A percentile compares a stretch with the other conserved stretches of the same genome.
Evolutionary conservation across 1,284 basidiomycete species (phyloP).

Genomic region (Quambalaria eucalypti): DNA sequence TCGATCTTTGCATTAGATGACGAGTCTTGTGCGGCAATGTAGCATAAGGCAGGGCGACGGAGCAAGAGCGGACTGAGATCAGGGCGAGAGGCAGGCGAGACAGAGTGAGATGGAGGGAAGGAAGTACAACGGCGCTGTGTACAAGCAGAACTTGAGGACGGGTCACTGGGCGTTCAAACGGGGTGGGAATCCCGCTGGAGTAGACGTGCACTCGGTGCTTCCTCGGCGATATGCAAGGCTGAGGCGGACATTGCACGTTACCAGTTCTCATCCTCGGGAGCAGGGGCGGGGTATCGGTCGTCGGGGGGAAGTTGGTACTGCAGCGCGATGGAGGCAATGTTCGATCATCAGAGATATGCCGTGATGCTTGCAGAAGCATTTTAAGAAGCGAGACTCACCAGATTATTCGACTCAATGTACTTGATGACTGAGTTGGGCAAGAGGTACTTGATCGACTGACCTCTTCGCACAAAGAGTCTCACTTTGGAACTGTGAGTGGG

Average conservation of each 20-base stretch:
- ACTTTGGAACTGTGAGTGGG: constrained; percentile 28
- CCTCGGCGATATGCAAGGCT: not conserved
- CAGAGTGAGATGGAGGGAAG: no score
- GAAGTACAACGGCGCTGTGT: no score
- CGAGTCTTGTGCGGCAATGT: no score
- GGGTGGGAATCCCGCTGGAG: no score
- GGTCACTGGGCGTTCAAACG: no score
- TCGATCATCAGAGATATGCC: not conserved
- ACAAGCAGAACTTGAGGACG: no score
- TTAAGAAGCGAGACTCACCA: constrained; percentile 16
- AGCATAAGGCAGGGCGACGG: no score
- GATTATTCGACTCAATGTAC: constrained; percentile 78
- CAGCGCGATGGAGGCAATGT: not conserved
- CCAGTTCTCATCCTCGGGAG: not conserved
- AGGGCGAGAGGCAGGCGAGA: no score
- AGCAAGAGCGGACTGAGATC: no score
- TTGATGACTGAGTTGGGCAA: constrained; percentile 83
- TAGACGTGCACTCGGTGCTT: no score
- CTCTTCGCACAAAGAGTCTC: constrained; percentile 74
- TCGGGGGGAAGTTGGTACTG: not conserved
- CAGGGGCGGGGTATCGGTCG: not conserved
- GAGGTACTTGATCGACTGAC: constrained; percentile 86
- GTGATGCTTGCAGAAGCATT: not conserved
- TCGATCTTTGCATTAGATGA: no score
- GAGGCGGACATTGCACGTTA: not conserved